These are phyloP conservation scores for Candida taoyuanica DNA, from an alignment of 805 yeast genomes.

Conservation along the genomic window DNA sequence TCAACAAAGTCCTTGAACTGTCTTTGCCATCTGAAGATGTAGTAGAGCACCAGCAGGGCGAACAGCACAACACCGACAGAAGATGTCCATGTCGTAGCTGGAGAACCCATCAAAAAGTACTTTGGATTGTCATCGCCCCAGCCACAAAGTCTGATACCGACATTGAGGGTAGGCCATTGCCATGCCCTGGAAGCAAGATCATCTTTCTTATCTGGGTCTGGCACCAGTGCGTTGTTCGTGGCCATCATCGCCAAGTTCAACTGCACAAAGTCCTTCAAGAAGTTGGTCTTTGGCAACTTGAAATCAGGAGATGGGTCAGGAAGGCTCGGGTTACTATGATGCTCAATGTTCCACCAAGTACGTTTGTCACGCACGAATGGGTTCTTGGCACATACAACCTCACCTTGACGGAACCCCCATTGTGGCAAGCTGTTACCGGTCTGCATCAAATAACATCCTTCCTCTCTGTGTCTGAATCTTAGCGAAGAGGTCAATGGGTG, in stretches of 20 bases:
- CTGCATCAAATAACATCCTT: constrained; percentile 84
- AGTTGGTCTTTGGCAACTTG: constrained; percentile 68
- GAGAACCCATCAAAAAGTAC: constrained; percentile 71
- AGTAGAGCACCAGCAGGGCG: constrained; percentile 35
- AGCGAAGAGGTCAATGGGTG: constrained; percentile 85
- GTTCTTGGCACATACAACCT: constrained; percentile 72
- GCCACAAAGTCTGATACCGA: constrained; percentile 71
- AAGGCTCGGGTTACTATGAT: constrained; percentile 54
- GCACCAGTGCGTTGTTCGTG: constrained; percentile 75
- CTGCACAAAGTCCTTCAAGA: constrained; percentile 71
- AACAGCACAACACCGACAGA: constrained; percentile 53
- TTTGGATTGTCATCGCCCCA: constrained; percentile 59
- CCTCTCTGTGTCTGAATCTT: constrained; percentile 60
- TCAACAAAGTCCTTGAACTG: constrained; percentile 58
- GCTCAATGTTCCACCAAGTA: constrained; percentile 86
- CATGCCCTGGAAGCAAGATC: constrained; percentile 68
- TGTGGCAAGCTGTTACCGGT: constrained; percentile 79
- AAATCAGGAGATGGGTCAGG: constrained; percentile 58
- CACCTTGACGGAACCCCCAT: constrained; percentile 99
- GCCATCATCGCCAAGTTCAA: constrained; percentile 86
- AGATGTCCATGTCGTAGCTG: constrained; percentile 75
- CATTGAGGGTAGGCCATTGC: constrained; percentile 84
- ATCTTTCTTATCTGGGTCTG: constrained; percentile 72
- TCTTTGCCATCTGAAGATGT: constrained; percentile 69
- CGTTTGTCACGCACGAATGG: constrained; percentile 73